Percentiles rank a stretch among this genome's conserved stretches.
phyloP scores from a whole-genome alignment of 2,329 filamentous ascomycete genomes.

The Podosphaera xanthii region DNA sequence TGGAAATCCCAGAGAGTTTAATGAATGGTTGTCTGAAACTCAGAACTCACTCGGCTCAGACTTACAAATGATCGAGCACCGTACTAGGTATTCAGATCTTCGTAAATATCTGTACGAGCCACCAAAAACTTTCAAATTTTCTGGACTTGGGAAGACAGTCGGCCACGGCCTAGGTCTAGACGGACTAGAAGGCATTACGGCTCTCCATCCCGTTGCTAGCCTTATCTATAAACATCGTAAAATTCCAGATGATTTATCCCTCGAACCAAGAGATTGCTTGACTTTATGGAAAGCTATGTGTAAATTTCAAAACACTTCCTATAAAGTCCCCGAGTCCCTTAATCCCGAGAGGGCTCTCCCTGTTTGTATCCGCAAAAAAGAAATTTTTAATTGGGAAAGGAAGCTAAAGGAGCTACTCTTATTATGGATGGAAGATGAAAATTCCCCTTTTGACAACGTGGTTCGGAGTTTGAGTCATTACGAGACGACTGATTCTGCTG shows the following conservation, averaged over 20 bases:
- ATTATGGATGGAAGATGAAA: constrained; percentile 32
- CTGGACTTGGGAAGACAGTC: constrained; percentile 16
- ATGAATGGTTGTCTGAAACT: constrained; percentile 39
- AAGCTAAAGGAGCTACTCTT: constrained; percentile 33
- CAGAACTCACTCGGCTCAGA: constrained; percentile 40
- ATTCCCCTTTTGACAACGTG: constrained; percentile 22
- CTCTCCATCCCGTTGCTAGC: constrained; percentile 41
- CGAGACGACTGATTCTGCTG: neutral
- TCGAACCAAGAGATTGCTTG: constrained; percentile 51
- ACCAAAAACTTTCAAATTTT: constrained; percentile 20
- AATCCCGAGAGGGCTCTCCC: constrained; percentile 27
- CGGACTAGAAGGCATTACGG: constrained; percentile 12
- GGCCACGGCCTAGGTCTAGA: constrained; percentile 23
- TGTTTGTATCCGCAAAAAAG: constrained; percentile 34
- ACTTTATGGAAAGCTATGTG: constrained; percentile 41
- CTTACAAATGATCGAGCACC: constrained; percentile 44
- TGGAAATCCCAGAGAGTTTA: constrained; percentile 50
- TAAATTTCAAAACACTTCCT: constrained; percentile 28
- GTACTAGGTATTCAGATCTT: constrained; percentile 50
- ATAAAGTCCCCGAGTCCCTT: constrained; percentile 26
- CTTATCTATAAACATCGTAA: constrained; percentile 37
- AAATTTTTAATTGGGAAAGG: constrained; percentile 43
- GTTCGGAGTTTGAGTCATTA: constrained; percentile 22
- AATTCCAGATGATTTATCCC: constrained; percentile 40
- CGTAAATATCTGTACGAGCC: constrained; percentile 49